Conservation (phyloP, 1,284 basidiomycete genomes). For the Tausonia pullulans region DNA sequence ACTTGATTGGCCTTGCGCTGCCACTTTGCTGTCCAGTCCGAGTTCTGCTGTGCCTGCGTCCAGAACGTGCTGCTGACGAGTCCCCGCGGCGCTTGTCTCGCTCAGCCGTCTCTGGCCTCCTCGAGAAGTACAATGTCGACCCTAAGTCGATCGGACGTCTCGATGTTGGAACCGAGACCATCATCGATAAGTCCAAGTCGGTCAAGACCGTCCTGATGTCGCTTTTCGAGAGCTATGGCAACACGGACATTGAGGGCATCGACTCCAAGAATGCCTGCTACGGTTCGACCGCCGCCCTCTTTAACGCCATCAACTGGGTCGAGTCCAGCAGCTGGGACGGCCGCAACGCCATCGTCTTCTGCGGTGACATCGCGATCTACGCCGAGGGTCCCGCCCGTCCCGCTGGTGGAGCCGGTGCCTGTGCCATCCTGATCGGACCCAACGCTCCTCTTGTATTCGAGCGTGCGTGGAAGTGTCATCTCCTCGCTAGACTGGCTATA, state of each 20-base stretch:
- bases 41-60: not conserved
- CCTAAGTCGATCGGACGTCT: conserved; percentile 92
- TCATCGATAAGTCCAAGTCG: conserved; percentile 99
- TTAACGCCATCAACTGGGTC: conserved; percentile 96
- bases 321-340: conserved; percentile 97
- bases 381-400: conserved; percentile 91
- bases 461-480: conserved; percentile 49
- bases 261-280: conserved; percentile 99
- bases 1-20: no score
- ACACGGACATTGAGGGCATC: conserved; percentile 96
- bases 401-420: conserved; percentile 92
- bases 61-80: not conserved
- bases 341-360: conserved; percentile 92
- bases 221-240: conserved; percentile 81
- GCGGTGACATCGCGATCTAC: conserved; percentile 96
- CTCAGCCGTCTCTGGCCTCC: conserved; percentile 67
- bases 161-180: conserved; percentile 96
- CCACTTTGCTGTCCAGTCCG: not conserved
- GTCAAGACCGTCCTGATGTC: conserved; percentile 99
- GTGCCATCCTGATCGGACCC: conserved; percentile 89
- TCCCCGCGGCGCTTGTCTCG: not conserved
- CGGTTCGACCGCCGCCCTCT: conserved; percentile 92
- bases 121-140: conserved; percentile 93
- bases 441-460: conserved; percentile 90
- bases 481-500: no score